Base-by-base conservation (phyloP, 2,329 filamentous ascomycete genomes). In the Pseudogymnoascus sp. region DNA sequence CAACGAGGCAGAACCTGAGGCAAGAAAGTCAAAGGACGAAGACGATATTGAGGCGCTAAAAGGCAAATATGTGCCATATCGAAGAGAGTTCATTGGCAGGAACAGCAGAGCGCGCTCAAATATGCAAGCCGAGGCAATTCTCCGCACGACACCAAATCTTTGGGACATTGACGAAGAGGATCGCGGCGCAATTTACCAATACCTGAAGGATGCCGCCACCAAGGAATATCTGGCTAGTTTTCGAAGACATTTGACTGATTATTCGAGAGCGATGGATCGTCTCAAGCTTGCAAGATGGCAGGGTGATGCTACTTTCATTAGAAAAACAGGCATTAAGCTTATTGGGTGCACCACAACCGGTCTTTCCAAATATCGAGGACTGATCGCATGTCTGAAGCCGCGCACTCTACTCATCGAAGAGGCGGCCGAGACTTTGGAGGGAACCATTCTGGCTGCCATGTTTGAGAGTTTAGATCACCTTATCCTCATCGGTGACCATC, bases 401-500 rank as follows among this genome's bases (percentile, higher is more conserved):
- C 82, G 79, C 59, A 77, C 86, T 2, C 78, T 89, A 0, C 72
- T 90, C 21, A 84, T 90, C 59, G 88, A 90, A 77, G 88, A 90
- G 74, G 88, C 88, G 3, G 88, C 86, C 0, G 87, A 90, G 70
- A 74, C 72, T 3, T 62, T 81, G 3, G 81, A 83, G 68, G 79
- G 77, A 3, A 84, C 83, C 1, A 77, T 88, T 49, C 77, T 82
- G 7, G 83, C 79, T 5, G 82, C 83, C 11, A 87, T 86, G 71
- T 72, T 89, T 36, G 80, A 86, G 21, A 82, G 82, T 2, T 69
- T 89, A 2, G 77, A 89, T 67, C 86, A 89, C 64, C 75, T 89
- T 34, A 84, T 89, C 62, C 77, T 89, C 1, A 84, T 90, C 1
- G 88, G 88, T 4, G 88, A 90, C 71, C 88, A 90, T 67, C 78